These are phyloP conservation scores for Backusella mclennaniae DNA, from an alignment of 192 early-diverging fungal species.

Conservation along the genomic window DNA sequence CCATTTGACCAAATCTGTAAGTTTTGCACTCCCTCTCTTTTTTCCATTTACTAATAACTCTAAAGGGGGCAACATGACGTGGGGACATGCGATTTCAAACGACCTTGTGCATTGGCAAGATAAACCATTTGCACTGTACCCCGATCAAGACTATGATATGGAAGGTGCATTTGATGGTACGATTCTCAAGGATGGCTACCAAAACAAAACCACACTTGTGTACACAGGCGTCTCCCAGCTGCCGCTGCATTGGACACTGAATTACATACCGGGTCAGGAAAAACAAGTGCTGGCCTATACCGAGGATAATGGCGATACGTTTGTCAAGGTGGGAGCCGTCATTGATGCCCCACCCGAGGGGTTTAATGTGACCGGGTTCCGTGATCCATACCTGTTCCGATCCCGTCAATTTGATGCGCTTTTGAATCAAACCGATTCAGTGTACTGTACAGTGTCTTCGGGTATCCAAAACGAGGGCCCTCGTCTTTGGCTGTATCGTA, in stretches of 20 bases:
- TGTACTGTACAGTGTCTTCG: constrained; percentile 9
- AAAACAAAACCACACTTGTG: constrained; percentile 1
- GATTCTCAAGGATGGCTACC: neutral
- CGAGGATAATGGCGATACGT: constrained; percentile 14
- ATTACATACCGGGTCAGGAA: constrained; percentile 12
- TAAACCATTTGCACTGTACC: constrained; percentile 13
- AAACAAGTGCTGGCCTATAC: constrained; percentile 8
- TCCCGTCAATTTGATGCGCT: neutral
- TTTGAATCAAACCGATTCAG: neutral
- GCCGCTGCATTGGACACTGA: neutral
- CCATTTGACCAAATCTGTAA: constrained; percentile 12
- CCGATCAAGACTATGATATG: constrained; percentile 11
- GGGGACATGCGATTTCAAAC: constrained; percentile 25
- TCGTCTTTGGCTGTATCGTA: constrained; percentile 13
- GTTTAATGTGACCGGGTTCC: constrained; percentile 3
- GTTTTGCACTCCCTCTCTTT: neutral
- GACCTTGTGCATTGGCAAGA: constrained; percentile 23
- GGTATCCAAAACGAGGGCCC: neutral
- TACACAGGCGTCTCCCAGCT: constrained; percentile 6
- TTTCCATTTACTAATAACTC: neutral
- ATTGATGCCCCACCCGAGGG: neutral
- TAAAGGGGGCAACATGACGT: constrained; percentile 25
- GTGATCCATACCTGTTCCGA: constrained; percentile 12
- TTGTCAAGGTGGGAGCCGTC: neutral
- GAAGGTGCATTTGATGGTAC: constrained; percentile 23